phyloP scores from a whole-genome alignment of 2,329 filamentous ascomycete genomes.

The Cladosporium sp. region DNA sequence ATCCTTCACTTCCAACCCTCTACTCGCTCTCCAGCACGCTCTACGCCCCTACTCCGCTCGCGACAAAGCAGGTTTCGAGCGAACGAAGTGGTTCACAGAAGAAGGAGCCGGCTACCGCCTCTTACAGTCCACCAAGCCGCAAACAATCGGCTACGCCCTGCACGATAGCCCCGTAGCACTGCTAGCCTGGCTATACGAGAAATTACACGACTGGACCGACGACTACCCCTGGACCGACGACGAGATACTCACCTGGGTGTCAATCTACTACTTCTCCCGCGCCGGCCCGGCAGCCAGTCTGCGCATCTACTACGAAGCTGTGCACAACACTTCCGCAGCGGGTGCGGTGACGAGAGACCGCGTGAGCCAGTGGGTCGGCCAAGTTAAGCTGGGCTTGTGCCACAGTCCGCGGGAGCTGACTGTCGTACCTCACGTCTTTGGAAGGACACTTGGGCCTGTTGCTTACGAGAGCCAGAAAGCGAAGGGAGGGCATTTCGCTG shows the following conservation, averaged over 20 bases:
- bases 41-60: conserved; percentile 50
- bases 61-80: conserved; percentile 50
- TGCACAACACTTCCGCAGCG: conserved; percentile 34
- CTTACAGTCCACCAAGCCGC: conserved; percentile 63
- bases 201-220: conserved; percentile 73
- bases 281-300: conserved; percentile 65
- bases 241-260: conserved; percentile 70
- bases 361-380: conserved; percentile 40
- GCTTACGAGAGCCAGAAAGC: conserved; percentile 52
- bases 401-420: conserved; percentile 57
- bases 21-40: conserved; percentile 54
- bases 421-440: conserved; percentile 54
- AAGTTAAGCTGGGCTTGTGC: conserved; percentile 50
- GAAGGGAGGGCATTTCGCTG: conserved; percentile 56
- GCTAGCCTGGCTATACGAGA: conserved; percentile 77
- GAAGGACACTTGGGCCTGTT: conserved; percentile 53
- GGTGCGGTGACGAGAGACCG: conserved; percentile 28
- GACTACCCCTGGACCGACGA: conserved; percentile 64
- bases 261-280: conserved; percentile 66
- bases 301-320: conserved; percentile 68
- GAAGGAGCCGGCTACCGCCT: conserved; percentile 58
- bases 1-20: conserved; percentile 48
- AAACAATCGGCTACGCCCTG: conserved; percentile 67
- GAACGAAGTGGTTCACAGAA: conserved; percentile 54
- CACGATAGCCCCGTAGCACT: conserved; percentile 66